Evolutionary conservation across 805 yeast species (phyloP).

Genomic region (Lachancea meyersii): DNA sequence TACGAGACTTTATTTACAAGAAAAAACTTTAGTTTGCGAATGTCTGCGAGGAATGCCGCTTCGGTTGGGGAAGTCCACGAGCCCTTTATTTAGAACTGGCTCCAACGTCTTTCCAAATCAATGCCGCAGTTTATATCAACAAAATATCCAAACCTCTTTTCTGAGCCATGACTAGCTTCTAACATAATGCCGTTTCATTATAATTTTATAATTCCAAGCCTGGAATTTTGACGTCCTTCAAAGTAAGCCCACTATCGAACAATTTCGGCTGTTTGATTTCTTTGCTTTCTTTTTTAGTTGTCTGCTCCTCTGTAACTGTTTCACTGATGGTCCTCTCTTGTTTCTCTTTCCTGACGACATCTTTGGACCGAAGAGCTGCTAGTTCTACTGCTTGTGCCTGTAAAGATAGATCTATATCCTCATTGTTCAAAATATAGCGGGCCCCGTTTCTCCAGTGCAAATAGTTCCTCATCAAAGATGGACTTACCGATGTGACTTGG

Average conservation of each 20-base stretch:
- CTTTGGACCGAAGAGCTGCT: constrained; percentile 1
- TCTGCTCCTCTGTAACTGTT: background rate
- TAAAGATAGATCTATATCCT: constrained; percentile 19
- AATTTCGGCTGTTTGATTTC: constrained; percentile 4
- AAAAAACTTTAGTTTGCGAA: background rate
- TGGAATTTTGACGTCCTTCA: constrained; percentile 27
- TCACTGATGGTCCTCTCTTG: background rate
- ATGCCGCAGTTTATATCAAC: no score
- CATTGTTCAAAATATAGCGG: constrained; percentile 45
- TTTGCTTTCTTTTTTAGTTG: background rate
- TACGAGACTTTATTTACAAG: constrained; percentile 2
- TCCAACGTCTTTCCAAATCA: no score
- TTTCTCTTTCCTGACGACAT: background rate
- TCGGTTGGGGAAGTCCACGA: no score
- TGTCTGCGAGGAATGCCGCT: background rate
- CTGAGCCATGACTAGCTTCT: no score
- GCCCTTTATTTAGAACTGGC: background rate
- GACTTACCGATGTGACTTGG: constrained; percentile 65
- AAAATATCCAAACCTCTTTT: no score
- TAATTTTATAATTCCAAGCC: constrained; percentile 19
- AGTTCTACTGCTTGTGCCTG: background rate
- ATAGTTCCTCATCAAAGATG: constrained; percentile 76
- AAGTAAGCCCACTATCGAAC: constrained; percentile 19
- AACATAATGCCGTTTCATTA: no score
- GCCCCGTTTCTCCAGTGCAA: constrained; percentile 72